Evolutionary conservation across 106 monocot species (phyloP).

Genomic region (Dioscorea dumetorum): DNA sequence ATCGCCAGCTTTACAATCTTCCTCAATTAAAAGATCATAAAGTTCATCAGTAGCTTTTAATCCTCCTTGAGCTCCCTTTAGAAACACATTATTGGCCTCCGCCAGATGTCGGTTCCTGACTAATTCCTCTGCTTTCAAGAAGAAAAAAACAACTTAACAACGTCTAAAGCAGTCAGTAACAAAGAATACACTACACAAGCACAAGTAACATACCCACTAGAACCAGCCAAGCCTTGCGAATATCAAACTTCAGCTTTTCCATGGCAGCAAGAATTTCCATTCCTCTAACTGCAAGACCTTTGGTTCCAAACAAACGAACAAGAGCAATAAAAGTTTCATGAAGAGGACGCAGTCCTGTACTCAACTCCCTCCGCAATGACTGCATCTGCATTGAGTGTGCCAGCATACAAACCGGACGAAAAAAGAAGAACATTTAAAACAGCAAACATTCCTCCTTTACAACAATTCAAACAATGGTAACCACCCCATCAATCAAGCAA

Average conservation of each 20-base stretch:
- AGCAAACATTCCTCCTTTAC: background rate
- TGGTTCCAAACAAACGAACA: conserved; percentile 80
- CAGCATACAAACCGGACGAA: conserved; percentile 10
- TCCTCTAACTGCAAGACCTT: conserved; percentile 77
- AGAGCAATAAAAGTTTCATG: conserved; percentile 91
- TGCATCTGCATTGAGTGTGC: conserved; percentile 73
- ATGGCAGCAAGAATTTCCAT: conserved; percentile 94
- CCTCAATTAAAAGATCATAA: conserved; percentile 91
- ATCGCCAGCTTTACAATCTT: conserved; percentile 96
- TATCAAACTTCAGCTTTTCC: conserved; percentile 91
- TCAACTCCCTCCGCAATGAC: conserved; percentile 86
- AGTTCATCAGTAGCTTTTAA: conserved; percentile 85
- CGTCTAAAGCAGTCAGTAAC: too few relatives aligned
- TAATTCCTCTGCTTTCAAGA: conserved; percentile 62
- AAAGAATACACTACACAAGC: too few relatives aligned
- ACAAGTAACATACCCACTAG: conserved; percentile 58
- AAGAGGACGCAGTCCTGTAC: conserved; percentile 68
- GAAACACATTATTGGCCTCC: conserved; percentile 83
- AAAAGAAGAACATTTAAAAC: background rate
- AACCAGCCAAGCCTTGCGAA: conserved; percentile 87
- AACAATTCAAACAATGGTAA: background rate
- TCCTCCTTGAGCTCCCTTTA: conserved; percentile 89
- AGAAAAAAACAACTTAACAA: background rate
- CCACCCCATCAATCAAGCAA: background rate
- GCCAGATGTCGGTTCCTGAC: conserved; percentile 65